phyloP scores from a whole-genome alignment of 306 rosid species.

The Begonia peltatifolia region DNA sequence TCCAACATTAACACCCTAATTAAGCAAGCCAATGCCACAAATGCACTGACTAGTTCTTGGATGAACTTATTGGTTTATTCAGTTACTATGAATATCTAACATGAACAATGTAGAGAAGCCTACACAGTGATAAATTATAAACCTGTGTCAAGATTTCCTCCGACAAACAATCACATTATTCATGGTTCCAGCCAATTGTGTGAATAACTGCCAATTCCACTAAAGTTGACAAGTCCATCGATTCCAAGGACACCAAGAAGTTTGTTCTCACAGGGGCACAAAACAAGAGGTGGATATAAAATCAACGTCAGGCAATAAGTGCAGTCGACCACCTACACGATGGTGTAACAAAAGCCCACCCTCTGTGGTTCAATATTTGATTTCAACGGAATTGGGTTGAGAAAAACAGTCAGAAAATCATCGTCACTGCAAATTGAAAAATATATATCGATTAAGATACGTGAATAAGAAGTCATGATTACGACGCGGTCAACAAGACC shows the following conservation, averaged over 20 bases:
- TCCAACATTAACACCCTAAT: not conserved
- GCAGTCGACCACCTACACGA: conserved; percentile 10
- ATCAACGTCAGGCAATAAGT: conserved; percentile 10
- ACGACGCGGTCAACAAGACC: conserved; percentile 11
- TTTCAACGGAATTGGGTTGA: conserved; percentile 37
- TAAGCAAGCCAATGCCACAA: not conserved
- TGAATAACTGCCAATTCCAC: conserved; percentile 1
- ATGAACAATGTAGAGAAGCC: not conserved
- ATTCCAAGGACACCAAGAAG: too few relatives aligned
- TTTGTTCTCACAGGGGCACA: conserved; percentile 5
- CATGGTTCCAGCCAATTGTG: too few relatives aligned
- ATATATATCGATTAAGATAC: conserved; percentile 2
- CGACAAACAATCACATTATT: too few relatives aligned
- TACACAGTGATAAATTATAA: not conserved
- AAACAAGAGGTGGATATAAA: conserved; percentile 12
- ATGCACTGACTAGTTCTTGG: not conserved
- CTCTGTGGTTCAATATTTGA: conserved; percentile 46
- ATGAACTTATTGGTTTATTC: not conserved
- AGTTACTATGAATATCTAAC: too few relatives aligned
- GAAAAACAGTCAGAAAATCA: conserved; percentile 29
- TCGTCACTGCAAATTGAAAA: conserved; percentile 14
- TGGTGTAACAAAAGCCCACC: conserved; percentile 6
- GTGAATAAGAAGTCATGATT: conserved; percentile 7
- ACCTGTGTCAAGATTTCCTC: too few relatives aligned
- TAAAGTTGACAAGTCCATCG: not conserved